A percentile compares a stretch with the other conserved stretches of the same genome.
Evolutionary conservation across 441 rosid species (phyloP).

Genomic region (Erodium chrysanthum): DNA sequence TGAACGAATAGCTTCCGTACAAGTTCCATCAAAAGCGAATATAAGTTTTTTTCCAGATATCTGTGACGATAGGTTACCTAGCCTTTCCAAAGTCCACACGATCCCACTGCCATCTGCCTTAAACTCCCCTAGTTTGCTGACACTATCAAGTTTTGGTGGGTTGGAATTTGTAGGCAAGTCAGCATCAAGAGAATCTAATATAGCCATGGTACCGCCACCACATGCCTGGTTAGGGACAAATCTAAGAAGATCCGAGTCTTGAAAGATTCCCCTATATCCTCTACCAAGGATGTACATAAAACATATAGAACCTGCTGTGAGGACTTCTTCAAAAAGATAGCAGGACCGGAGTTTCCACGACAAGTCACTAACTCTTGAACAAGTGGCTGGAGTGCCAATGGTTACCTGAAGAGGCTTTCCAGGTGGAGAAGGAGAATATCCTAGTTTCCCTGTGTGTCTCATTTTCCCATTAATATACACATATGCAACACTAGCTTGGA

Average conservation of each 20-base stretch:
- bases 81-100: slow-evolving; percentile 96
- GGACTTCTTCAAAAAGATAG: slow-evolving; percentile 99
- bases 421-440: slow-evolving; percentile 94
- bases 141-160: slow-evolving; percentile 58
- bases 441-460: slow-evolving; percentile 93
- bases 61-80: slow-evolving; percentile 78
- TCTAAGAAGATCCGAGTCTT: slow-evolving; percentile 86
- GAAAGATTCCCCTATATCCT: slow-evolving; percentile 97
- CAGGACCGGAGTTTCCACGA: slow-evolving; percentile 95
- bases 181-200: slow-evolving; percentile 80
- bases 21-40: slow-evolving; percentile 96
- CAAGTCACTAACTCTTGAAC: slow-evolving; percentile 77
- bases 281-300: slow-evolving; percentile 99
- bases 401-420: slow-evolving; percentile 96
- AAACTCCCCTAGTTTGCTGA: slow-evolving; percentile 62
- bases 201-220: slow-evolving; percentile 99
- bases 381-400: slow-evolving; percentile 76
- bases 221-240: slow-evolving; percentile 99
- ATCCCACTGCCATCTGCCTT: slow-evolving; percentile 98
- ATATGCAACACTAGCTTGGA: slow-evolving; percentile 96
- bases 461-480: slow-evolving; percentile 97
- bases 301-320: slow-evolving; percentile 88
- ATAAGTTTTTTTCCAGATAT: slow-evolving; percentile 97
- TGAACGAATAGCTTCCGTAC: slow-evolving; percentile 73
- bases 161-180: slow-evolving; percentile 57